Evolutionary conservation across 345 rosid genomes (phyloP).

Genomic region (Euphorbia peplus): DNA sequence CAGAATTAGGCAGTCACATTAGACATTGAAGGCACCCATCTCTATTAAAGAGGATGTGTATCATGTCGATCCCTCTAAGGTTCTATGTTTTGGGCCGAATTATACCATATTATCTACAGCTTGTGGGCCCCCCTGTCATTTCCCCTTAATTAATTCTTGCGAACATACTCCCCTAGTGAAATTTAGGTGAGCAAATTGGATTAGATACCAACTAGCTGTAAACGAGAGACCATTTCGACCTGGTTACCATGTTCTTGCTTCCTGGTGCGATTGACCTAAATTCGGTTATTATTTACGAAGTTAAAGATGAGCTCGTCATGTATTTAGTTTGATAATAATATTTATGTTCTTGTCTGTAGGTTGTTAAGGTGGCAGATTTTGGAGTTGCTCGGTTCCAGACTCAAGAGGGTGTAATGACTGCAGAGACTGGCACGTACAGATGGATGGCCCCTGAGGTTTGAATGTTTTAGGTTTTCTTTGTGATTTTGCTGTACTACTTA

Average conservation of each 20-base stretch:
- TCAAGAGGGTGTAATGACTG: constrained; percentile 72
- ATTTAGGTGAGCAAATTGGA: no score
- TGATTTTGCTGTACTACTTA: neutral
- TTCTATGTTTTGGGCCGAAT: no score
- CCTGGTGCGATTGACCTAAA: neutral
- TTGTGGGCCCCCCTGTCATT: neutral
- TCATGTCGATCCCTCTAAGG: no score
- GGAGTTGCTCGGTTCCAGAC: constrained; percentile 75
- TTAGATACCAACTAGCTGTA: no score
- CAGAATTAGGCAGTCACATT: neutral
- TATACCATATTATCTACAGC: no score
- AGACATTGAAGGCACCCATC: no score
- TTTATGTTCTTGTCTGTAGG: constrained; percentile 40
- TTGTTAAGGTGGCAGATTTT: constrained; percentile 75
- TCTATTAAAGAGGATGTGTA: no score
- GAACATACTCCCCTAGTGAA: no score
- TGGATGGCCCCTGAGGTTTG: constrained; percentile 92
- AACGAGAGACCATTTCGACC: neutral
- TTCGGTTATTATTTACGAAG: neutral
- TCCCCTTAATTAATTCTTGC: neutral
- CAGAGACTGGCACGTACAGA: constrained; percentile 79
- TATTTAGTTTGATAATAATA: neutral
- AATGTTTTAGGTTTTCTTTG: constrained; percentile 9
- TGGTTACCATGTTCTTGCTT: neutral
- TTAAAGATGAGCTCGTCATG: neutral